Base-by-base conservation (phyloP, 805 yeast genomes). In the Priceomyces castillae region DNA sequence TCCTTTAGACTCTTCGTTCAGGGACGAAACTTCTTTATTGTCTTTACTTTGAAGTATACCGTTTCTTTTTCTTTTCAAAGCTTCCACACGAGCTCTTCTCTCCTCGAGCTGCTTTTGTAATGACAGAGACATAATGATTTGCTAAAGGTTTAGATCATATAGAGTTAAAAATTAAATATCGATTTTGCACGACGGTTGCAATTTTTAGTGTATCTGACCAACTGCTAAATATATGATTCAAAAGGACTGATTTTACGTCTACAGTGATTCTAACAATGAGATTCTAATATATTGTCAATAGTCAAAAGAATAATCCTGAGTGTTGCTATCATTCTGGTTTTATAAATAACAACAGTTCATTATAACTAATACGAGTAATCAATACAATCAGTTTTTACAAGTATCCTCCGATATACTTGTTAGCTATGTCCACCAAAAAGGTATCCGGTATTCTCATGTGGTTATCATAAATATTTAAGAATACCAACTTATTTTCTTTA, bases 391-490 rank as follows among this genome's bases (percentile, higher is more conserved):
- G 6, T 28, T 5, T n/a, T 34, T 23, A 34, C 14, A 18, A 19
- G 16, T 23, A 14, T 47, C 46, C 39, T 25, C 74, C 79, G 17
- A 82, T 57, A 53, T 77, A 82, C 42, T 59, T 58, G 12, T 48
- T 46, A 2, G 77, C 76, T 3, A 82, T 59, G 2, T 64, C 57
- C 12, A 54, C 53, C 40, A 85, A 60, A 45, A 78, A 74, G 1
- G 65, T 69, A 4, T 81, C 81, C 4, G 77, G 62, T n/a, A 86
- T 74, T 20, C 65, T 63, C 89, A 87, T 84, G 58, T 86, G 95
- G 2, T 58, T 66, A 16, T 76, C 87, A 42, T 80, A 77, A 15
- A 85, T 67, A 7, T 61, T 55, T 34, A 73, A 53, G 45, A 78
- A 83, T 2, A 68, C 77, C 25, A 86, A 59, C 42, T 67, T 72